Conservation (phyloP, 1,139 yeast species). For the Pichia sp. region DNA sequence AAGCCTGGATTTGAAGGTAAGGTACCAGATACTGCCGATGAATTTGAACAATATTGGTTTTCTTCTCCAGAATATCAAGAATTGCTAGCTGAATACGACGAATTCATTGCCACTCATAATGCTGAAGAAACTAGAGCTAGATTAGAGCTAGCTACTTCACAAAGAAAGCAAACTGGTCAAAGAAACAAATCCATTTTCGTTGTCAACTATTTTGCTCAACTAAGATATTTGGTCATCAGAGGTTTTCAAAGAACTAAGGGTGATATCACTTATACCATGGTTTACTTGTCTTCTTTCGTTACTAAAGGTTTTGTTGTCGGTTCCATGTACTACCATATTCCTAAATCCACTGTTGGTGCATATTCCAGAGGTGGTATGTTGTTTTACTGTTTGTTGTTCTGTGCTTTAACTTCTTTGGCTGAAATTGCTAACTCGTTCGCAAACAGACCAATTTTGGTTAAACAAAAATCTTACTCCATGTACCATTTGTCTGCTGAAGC, state of each 20-base stretch:
- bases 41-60: slow-evolving; percentile 46
- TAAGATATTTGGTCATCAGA: slow-evolving; percentile 44
- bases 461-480: slow-evolving; percentile 53
- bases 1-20: slow-evolving; percentile 45
- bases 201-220: slow-evolving; percentile 43
- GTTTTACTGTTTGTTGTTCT: slow-evolving; percentile 50
- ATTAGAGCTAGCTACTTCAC: slow-evolving; percentile 36
- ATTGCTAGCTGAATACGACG: slow-evolving; percentile 33
- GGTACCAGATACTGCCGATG: slow-evolving; percentile 34
- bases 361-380: slow-evolving; percentile 57
- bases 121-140: slow-evolving; percentile 36
- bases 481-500: slow-evolving; percentile 61
- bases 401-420: slow-evolving; percentile 52
- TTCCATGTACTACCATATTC: slow-evolving; percentile 46
- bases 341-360: slow-evolving; percentile 44
- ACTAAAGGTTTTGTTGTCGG: slow-evolving; percentile 52
- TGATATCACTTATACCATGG: slow-evolving; percentile 44
- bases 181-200: slow-evolving; percentile 42
- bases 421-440: slow-evolving; percentile 47
- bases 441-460: slow-evolving; percentile 49
- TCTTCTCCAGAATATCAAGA: slow-evolving; percentile 37
- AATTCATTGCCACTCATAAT: slow-evolving; percentile 28
- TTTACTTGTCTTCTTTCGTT: slow-evolving; percentile 39
- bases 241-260: slow-evolving; percentile 44
- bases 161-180: slow-evolving; percentile 38